Percentiles rank a stretch among this genome's conserved stretches.
Evolutionary conservation across 345 rosid genomes (phyloP).

Genomic region (Pistacia atlantica): DNA sequence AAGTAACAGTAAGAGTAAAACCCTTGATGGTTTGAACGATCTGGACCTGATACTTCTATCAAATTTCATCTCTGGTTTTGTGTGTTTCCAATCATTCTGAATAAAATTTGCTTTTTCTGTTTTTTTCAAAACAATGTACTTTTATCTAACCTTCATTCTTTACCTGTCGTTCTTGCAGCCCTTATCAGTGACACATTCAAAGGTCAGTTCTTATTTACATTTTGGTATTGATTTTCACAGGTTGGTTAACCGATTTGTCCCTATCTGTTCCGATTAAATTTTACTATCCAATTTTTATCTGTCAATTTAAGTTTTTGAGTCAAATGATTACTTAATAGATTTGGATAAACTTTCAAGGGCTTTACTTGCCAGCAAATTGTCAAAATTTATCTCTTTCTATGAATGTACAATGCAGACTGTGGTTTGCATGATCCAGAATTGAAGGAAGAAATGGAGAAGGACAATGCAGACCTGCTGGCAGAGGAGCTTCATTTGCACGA

Average conservation of each 20-base stretch:
- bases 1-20: too few relatives aligned
- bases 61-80: not conserved
- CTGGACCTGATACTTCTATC: not conserved
- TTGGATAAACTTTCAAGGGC: not conserved
- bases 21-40: too few relatives aligned
- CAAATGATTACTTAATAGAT: too few relatives aligned
- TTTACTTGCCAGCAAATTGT: not conserved
- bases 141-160: not conserved
- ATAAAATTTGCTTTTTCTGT: not conserved
- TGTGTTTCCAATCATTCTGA: not conserved
- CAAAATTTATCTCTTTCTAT: not conserved
- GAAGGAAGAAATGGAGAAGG: slow-evolving; percentile 42
- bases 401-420: slow-evolving; percentile 32
- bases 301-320: too few relatives aligned
- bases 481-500: slow-evolving; percentile 43
- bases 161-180: slow-evolving; percentile 28
- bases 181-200: slow-evolving; percentile 24
- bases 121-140: not conserved
- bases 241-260: too few relatives aligned
- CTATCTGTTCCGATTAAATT: too few relatives aligned
- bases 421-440: slow-evolving; percentile 33
- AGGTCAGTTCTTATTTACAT: slow-evolving; percentile 31
- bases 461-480: slow-evolving; percentile 25
- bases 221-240: not conserved
- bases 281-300: too few relatives aligned